Percentiles rank a stretch among this genome's conserved stretches.
These are phyloP conservation scores for Xylaria sp. DNA, from an alignment of 2,329 filamentous ascomycete species.

Conservation along the genomic window DNA sequence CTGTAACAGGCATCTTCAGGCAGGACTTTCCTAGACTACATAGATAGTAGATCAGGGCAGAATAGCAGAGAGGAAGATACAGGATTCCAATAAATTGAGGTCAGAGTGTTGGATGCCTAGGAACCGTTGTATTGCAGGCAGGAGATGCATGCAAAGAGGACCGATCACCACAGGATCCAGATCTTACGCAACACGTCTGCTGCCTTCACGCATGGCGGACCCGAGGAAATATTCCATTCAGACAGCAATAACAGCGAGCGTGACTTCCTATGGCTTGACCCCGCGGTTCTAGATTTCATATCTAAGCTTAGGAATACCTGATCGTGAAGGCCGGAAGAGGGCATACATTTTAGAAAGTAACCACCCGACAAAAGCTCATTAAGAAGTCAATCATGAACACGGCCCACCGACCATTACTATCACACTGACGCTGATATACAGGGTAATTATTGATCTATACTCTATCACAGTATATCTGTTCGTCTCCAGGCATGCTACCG, in stretches of 20 bases:
- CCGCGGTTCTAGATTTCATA: background rate
- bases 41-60: background rate
- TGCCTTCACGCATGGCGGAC: slow-evolving; percentile 21
- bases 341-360: background rate
- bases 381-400: background rate
- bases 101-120: background rate
- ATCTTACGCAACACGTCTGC: slow-evolving; percentile 28
- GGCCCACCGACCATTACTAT: slow-evolving; percentile 3
- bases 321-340: background rate
- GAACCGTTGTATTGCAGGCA: background rate
- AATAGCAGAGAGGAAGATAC: background rate
- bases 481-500: slow-evolving; percentile 13
- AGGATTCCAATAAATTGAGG: too few relatives aligned
- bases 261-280: background rate
- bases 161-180: background rate
- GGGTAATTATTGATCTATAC: slow-evolving; percentile 1
- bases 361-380: background rate
- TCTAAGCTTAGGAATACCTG: background rate
- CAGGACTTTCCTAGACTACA: background rate
- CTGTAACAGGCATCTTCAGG: slow-evolving; percentile 39
- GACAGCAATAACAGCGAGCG: background rate
- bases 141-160: background rate
- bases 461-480: slow-evolving; percentile 5
- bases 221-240: background rate
- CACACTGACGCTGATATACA: slow-evolving; percentile 7